phyloP scores from a whole-genome alignment of 768 basidiomycete genomes.

The Boletus tylopilopsis region DNA sequence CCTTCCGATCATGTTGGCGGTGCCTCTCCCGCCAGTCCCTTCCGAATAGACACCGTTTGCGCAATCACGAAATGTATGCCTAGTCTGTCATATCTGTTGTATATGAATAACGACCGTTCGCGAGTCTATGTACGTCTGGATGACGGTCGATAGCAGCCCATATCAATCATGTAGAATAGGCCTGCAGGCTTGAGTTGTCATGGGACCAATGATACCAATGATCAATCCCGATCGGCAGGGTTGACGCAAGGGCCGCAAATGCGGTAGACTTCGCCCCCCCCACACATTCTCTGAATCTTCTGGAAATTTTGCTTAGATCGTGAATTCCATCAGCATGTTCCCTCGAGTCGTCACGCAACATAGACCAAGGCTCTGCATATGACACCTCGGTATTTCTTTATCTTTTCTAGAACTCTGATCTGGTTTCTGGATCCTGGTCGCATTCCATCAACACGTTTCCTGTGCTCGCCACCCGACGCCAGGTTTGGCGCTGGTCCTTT shows the following conservation, averaged over 20 bases:
- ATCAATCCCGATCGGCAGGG: not conserved
- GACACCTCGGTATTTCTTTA: too few species aligned
- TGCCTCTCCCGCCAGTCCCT: conserved; percentile 9
- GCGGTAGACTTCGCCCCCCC: not conserved
- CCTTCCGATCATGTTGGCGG: conserved; percentile 38
- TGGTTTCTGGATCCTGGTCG: not conserved
- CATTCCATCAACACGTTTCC: conserved; percentile 16
- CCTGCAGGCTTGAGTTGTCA: not conserved
- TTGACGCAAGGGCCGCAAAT: not conserved
- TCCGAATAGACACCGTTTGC: conserved; percentile 6
- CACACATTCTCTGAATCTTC: not conserved
- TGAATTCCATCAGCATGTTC: conserved; percentile 4
- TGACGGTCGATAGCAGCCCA: too few species aligned
- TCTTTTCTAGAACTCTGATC: not conserved
- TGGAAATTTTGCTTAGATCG: not conserved
- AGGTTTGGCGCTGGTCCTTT: not conserved
- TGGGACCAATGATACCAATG: not conserved
- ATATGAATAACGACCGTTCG: not conserved
- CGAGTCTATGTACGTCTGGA: too few species aligned
- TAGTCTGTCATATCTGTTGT: too few species aligned
- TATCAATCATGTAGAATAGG: too few species aligned
- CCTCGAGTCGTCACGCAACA: not conserved
- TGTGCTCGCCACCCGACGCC: not conserved
- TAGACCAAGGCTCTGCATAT: not conserved
- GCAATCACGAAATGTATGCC: not conserved